Conservation (phyloP, 2,329 filamentous ascomycete genomes). For the Emydomyces testavorans region DNA sequence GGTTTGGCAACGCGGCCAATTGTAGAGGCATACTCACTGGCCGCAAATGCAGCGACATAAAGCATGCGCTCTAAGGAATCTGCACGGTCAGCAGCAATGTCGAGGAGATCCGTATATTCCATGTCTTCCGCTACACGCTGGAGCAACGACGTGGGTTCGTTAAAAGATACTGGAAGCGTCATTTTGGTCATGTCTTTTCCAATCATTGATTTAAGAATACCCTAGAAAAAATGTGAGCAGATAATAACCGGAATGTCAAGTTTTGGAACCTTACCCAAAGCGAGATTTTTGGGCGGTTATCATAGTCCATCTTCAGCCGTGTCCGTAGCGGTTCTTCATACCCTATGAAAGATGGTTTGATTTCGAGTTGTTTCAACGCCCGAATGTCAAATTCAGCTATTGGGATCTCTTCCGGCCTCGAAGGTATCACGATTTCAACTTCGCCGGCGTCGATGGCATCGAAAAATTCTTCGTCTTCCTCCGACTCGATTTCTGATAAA, state of each 20-base stretch:
- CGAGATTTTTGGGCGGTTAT: constrained; percentile 85
- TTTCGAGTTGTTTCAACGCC: constrained; percentile 46
- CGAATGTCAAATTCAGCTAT: constrained; percentile 35
- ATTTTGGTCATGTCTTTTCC: constrained; percentile 99
- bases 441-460: constrained; percentile 92
- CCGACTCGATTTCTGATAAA: constrained; percentile 62
- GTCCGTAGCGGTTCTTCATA: constrained; percentile 81
- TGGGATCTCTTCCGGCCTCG: constrained; percentile 37
- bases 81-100: constrained; percentile 69
- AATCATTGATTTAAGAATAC: constrained; percentile 98
- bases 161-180: constrained; percentile 96
- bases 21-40: constrained; percentile 92
- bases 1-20: constrained; percentile 95
- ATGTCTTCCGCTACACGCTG: constrained; percentile 95
- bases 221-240: constrained; percentile 41
- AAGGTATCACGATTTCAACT: constrained; percentile 44
- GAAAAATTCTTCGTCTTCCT: constrained; percentile 88
- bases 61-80: constrained; percentile 88
- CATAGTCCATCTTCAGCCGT: constrained; percentile 75
- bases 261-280: constrained; percentile 70
- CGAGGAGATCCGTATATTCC: constrained; percentile 90
- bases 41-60: constrained; percentile 90
- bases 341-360: constrained; percentile 68
- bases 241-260: not conserved
- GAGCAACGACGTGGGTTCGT: constrained; percentile 89